phyloP scores from a whole-genome alignment of 352 stramenopile species.

The Globisporangium camurandrum region DNA sequence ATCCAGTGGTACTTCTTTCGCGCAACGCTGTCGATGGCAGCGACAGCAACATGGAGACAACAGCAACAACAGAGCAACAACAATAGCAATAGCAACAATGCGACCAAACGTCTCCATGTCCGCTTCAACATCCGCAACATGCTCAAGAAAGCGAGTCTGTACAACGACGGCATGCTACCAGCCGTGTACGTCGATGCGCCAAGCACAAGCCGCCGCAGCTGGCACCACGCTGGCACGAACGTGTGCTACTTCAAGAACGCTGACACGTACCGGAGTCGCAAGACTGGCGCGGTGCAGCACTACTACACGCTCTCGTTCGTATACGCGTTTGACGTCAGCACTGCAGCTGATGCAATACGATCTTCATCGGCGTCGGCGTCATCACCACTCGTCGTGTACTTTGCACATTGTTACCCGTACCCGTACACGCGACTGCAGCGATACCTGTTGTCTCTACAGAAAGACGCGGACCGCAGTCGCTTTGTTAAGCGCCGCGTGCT shows the following conservation, averaged over 20 bases:
- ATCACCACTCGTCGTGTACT: constrained; percentile 35
- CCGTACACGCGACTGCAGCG: constrained; percentile 70
- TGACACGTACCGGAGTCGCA: constrained; percentile 51
- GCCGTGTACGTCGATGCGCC: constrained; percentile 43
- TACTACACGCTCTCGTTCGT: constrained; percentile 79
- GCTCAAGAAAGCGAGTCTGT: constrained; percentile 79
- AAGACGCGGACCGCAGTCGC: constrained; percentile 33
- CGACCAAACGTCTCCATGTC: constrained; percentile 19
- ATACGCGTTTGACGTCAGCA: constrained; percentile 34
- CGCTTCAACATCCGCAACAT: constrained; percentile 87
- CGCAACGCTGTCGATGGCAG: constrained; percentile 16
- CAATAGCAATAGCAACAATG: constrained; percentile 3
- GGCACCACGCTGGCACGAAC: constrained; percentile 60
- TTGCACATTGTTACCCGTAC: constrained; percentile 84
- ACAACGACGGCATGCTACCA: constrained; percentile 85
- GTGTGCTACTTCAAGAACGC: constrained; percentile 83
- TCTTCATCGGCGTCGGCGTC: not conserved
- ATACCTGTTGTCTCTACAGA: constrained; percentile 44
- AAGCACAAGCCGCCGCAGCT: constrained; percentile 24
- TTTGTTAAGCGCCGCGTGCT: constrained; percentile 57
- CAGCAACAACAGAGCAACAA: not conserved
- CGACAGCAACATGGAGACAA: constrained; percentile 3
- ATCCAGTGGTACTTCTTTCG: constrained; percentile 90
- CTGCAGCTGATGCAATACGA: too few species aligned
- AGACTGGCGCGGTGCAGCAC: constrained; percentile 34